Evolutionary conservation across 805 yeast genomes (phyloP).

Genomic region (Kluyveromyces wickerhamii): DNA sequence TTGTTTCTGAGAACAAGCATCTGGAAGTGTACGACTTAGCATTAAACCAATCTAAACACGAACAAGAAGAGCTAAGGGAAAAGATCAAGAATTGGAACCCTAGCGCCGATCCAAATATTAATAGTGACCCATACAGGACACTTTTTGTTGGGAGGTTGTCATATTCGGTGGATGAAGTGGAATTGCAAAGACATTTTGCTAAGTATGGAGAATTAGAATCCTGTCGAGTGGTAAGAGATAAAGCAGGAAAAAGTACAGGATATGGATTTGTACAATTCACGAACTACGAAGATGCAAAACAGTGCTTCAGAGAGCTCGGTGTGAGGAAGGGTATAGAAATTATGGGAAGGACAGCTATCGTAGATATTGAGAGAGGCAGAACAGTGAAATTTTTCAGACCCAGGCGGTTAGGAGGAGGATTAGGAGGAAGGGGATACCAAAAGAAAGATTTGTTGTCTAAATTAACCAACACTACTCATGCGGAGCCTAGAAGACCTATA

Average conservation of each 20-base stretch:
- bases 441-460: slow-evolving; percentile 16
- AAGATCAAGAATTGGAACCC: slow-evolving; percentile 46
- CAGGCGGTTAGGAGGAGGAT: slow-evolving; percentile 77
- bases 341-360: slow-evolving; percentile 48
- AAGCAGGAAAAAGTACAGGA: slow-evolving; percentile 56
- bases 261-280: slow-evolving; percentile 77
- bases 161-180: slow-evolving; percentile 57
- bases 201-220: slow-evolving; percentile 66
- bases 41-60: slow-evolving; percentile 10
- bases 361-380: slow-evolving; percentile 67
- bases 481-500: background rate
- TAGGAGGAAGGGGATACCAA: slow-evolving; percentile 76
- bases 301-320: slow-evolving; percentile 50
- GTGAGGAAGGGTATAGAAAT: slow-evolving; percentile 41
- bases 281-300: slow-evolving; percentile 48
- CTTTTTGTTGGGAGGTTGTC: slow-evolving; percentile 69
- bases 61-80: slow-evolving; percentile 29
- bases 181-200: slow-evolving; percentile 52
- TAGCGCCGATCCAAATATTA: slow-evolving; percentile 43
- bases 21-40: slow-evolving; percentile 25
- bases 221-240: slow-evolving; percentile 49
- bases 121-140: slow-evolving; percentile 64
- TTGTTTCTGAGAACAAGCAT: slow-evolving; percentile 19
- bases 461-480: background rate
- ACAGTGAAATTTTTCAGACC: slow-evolving; percentile 63